These are phyloP conservation scores for Tulasnella sp. DNA, from an alignment of 768 basidiomycete species.

Conservation along the genomic window DNA sequence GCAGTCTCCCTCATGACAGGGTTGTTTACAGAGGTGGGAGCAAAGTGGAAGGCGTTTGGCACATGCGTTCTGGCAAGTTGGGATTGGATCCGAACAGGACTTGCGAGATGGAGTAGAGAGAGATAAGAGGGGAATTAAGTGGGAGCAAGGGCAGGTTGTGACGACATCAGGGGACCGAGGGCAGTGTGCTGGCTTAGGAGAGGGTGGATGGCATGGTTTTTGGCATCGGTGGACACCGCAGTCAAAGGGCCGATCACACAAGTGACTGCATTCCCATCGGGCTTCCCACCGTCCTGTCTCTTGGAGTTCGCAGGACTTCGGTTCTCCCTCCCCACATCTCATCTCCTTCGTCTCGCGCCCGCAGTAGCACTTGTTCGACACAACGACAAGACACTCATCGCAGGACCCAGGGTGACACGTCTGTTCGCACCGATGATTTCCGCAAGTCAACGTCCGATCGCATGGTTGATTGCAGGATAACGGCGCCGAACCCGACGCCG, in stretches of 20 bases:
- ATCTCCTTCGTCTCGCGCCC: slow-evolving; percentile 52
- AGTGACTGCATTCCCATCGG: slow-evolving; percentile 45
- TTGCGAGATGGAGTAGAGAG: slow-evolving; percentile 37
- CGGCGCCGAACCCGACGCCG: slow-evolving; percentile 18
- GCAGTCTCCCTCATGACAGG: slow-evolving; percentile 72
- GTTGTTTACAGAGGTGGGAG: slow-evolving; percentile 55
- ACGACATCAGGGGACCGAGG: slow-evolving; percentile 62
- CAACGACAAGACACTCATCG: slow-evolving; percentile 45
- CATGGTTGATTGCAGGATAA: slow-evolving; percentile 53
- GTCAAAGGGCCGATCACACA: slow-evolving; percentile 56
- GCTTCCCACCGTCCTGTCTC: slow-evolving; percentile 50
- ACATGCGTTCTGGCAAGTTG: slow-evolving; percentile 65
- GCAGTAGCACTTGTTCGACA: slow-evolving; percentile 65
- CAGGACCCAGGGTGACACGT: slow-evolving; percentile 75
- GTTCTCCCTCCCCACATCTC: slow-evolving; percentile 55
- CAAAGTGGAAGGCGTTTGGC: slow-evolving; percentile 54
- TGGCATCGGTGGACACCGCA: slow-evolving; percentile 70
- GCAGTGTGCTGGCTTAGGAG: slow-evolving; percentile 45
- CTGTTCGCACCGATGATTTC: slow-evolving; percentile 51
- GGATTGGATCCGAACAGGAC: slow-evolving; percentile 36
- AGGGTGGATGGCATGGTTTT: slow-evolving; percentile 67
- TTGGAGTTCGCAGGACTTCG: slow-evolving; percentile 31
- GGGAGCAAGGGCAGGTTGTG: slow-evolving; percentile 68
- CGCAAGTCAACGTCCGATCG: slow-evolving; percentile 24
- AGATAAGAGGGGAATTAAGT: slow-evolving; percentile 45